Base-by-base conservation (phyloP, 208 protist genomes). In the Leishmania tropica region DNA sequence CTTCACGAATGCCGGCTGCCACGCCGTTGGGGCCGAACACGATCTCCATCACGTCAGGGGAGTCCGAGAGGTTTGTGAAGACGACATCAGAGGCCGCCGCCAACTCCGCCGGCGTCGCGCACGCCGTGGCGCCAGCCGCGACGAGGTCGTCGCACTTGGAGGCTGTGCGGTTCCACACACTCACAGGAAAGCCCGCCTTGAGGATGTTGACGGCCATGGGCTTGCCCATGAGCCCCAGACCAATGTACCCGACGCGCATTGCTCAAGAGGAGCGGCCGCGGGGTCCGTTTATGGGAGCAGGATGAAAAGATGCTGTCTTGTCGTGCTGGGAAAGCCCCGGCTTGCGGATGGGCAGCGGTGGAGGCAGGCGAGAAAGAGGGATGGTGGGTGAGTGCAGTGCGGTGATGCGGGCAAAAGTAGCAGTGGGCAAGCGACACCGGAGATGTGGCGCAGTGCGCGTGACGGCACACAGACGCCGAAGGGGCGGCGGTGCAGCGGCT, bases 51-150 rank as follows among this genome's bases (percentile, higher is more conserved):
- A 99, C 98, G 85, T 99, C 97, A 17, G 83, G 75, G 3, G 96
- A 96, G 88, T 97, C 97, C 31, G 96, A 96, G 31, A 99, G 85
- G 80, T 99, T 99, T 3, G 94, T 97, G 81, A 98, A 95, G 53
- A 99, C 90, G 42, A 99, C 91, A 80, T 99, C 96, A 15, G 90
- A 92, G 47, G 83, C 74, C 8, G 86, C 74, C 0, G 96, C 98
- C 58, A 98, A 83, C 73, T 98, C 94, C 0, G 94, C 91, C 0
- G 97, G 96, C 3, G 94, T 94, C 65, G 28, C 60, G 60, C 84
- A 96, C 35, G 81, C 83, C 35, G 68, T 88, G 8, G 96, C 97
- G 24, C 98, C 98, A 13, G 83, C 81, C 13, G 80, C 84, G 65
- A 97, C 92, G n/a, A 97, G 87, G 21, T 93, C 90, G 31, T 90